phyloP scores from a whole-genome alignment of 345 rosid species.

The Aquilaria malaccensis region DNA sequence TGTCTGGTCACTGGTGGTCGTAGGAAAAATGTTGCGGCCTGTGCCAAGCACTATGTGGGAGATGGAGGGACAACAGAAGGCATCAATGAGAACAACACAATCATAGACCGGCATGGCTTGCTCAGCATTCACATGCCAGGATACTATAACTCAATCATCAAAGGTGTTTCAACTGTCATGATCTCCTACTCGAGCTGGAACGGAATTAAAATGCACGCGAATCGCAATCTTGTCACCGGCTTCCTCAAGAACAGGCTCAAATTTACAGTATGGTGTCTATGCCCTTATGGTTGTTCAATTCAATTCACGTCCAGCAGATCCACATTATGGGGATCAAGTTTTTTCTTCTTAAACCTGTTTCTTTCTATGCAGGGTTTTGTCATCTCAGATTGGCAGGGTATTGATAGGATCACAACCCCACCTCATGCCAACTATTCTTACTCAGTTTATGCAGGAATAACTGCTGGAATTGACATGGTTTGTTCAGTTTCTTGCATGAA shows the following conservation, averaged over 20 bases:
- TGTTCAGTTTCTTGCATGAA: not conserved
- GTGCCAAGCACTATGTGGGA: slow-evolving; percentile 91
- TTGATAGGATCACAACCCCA: slow-evolving; percentile 60
- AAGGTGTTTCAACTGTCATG: slow-evolving; percentile 88
- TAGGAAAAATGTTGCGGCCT: slow-evolving; percentile 81
- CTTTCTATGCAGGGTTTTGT: slow-evolving; percentile 48
- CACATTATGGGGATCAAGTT: slow-evolving; percentile 3
- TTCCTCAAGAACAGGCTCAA: slow-evolving; percentile 67
- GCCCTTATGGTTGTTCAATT: not conserved
- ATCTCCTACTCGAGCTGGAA: slow-evolving; percentile 92
- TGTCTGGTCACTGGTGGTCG: not conserved
- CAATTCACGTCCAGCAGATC: not conserved
- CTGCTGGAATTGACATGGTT: slow-evolving; percentile 71
- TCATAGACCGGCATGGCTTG: slow-evolving; percentile 45
- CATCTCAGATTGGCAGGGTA: slow-evolving; percentile 61
- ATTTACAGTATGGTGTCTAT: slow-evolving; percentile 38
- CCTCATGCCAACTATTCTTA: slow-evolving; percentile 58
- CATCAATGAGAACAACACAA: slow-evolving; percentile 65
- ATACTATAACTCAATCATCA: slow-evolving; percentile 56
- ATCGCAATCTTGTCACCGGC: slow-evolving; percentile 50
- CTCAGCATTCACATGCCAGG: slow-evolving; percentile 71
- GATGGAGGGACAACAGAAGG: slow-evolving; percentile 87
- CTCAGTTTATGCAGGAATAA: slow-evolving; percentile 37
- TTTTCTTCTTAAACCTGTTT: not conserved
- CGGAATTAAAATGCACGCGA: slow-evolving; percentile 82